Base-by-base conservation (phyloP, 2,329 filamentous ascomycete species). In the Colletotrichum tropicale region DNA sequence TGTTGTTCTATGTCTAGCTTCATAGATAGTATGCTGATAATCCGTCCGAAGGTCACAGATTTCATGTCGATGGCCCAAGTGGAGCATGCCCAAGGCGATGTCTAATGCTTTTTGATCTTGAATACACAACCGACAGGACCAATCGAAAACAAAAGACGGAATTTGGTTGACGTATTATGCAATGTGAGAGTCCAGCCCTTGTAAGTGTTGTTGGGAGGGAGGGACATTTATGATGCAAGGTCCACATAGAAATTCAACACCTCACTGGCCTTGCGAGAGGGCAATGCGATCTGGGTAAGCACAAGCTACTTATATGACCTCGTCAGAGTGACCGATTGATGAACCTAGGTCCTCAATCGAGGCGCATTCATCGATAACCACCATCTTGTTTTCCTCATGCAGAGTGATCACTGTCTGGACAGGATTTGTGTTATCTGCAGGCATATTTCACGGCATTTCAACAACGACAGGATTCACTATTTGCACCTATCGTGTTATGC, bases 381-480 rank as follows among this genome's bases (percentile, higher is more conserved):
- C 1, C 38, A 21, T 48, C 36, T 1, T 12, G 0, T 48, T 48
- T 43, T 48, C 18, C 1, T 48, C 1, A 48, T 3, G 18, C 9
- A n/a, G 9, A 48, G n/a, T 52, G 10, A 15, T 21, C 6, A 24
- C 43, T 13, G 43, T 6, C 6, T 52, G n/a, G n/a, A n/a, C n/a
- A n/a, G n/a, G n/a, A n/a, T n/a, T n/a, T n/a, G n/a, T n/a, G n/a
- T n/a, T 6, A 4, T 43, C 8, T n/a, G 2, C 18, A n/a, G 18
- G 18, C n/a, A n/a, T n/a, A n/a, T 43, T 52, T 13, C n/a, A 13
- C 12, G 18, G 43, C n/a, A 21, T 21, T 52, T 13, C n/a, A 21
- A 21, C 18, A 0, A 1, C 10, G 6, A 21, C 3, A 1, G 38
- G 43, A 1, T 21, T 48, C 10, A 1, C 43, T 13, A 4, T 7